Evolutionary conservation across 1,139 yeast species (phyloP).

Genomic region (Suhomyces coccinellae): DNA sequence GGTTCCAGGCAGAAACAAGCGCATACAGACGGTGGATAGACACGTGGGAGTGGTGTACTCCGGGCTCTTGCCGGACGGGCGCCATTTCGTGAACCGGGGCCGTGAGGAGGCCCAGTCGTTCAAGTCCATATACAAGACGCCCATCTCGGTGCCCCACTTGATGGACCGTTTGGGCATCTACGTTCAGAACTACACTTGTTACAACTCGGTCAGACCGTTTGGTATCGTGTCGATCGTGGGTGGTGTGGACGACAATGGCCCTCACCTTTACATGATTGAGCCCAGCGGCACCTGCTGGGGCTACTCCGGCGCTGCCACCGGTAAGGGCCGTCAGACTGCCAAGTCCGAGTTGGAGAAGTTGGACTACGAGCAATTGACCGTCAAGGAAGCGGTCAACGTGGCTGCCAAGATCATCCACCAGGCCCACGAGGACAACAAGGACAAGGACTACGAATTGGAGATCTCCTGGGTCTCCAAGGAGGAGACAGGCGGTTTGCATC

Average conservation of each 20-base stretch:
- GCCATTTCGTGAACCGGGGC: conserved; percentile 88
- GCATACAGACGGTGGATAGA: conserved; percentile 90
- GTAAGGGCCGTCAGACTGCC: conserved; percentile 96
- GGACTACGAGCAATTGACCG: conserved; percentile 66
- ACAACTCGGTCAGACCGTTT: conserved; percentile 96
- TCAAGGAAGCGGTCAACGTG: conserved; percentile 81
- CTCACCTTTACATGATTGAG: conserved; percentile 94
- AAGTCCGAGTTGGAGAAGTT: conserved; percentile 93
- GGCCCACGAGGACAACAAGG: conserved; percentile 97
- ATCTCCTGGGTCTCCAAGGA: conserved; percentile 76
- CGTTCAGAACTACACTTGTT: conserved; percentile 93
- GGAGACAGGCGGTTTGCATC: conserved; percentile 81
- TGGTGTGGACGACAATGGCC: conserved; percentile 85
- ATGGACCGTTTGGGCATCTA: conserved; percentile 88
- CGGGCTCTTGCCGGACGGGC: conserved; percentile 94
- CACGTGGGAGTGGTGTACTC: conserved; percentile 95
- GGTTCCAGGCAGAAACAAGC: conserved; percentile 84
- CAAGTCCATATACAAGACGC: conserved; percentile 73
- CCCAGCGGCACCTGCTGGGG: conserved; percentile 99
- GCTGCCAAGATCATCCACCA: conserved; percentile 92
- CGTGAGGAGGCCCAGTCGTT: conserved; percentile 88
- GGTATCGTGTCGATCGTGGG: conserved; percentile 93
- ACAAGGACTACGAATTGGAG: conserved; percentile 94
- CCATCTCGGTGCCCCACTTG: conserved; percentile 78
- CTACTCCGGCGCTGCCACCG: conserved; percentile 94